Evolutionary conservation across 768 basidiomycete genomes (phyloP), one percentile per base, ranked within the genome.

Genomic region (Calocera viscosa): DNA sequence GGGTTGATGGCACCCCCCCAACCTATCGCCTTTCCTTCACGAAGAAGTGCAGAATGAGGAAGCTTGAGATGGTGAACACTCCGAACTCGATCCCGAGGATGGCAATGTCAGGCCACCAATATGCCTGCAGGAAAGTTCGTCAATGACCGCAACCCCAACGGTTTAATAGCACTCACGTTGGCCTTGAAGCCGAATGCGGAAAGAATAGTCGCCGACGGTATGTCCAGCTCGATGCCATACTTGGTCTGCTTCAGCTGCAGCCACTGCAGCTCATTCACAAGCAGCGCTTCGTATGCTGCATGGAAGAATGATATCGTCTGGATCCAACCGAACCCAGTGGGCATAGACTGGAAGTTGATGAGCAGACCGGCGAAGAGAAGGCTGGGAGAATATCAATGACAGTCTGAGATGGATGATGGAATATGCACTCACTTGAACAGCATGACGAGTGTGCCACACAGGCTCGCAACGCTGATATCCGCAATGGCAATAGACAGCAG

Each of bases 41-140:
- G 73, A 86, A 94, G 76, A 87, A 86, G 73, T 95, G 90, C 30
- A 97, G 79, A 60, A 84, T 86, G 65, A 92, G 70, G 75, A 84
- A 97, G 76, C 90, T 94, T 38, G 80, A 79, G 3, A 84, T 74
- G 3, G 89, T 92, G 76, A 94, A 93, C 1, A 80, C 77, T 30
- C 83, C 86, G 72, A 98, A 94, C 79, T 93, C 93, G 63, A 93
- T 90, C 5, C 81, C 88, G 3, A 98, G 81, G 0, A 94, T 77
- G 0, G 87, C 82, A 35, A 94, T 90, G 74, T 99, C 94, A 0
- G 96, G 96, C 91, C 91, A 98, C 96, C 96, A 99, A 81, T 94
- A 98, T 0, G 95, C 93, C 82, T 84, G 63, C 38, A 65, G 64
- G n/a, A 33, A n/a, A 47, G 10, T 35, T 3, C 14, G 64, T 73